Evolutionary conservation across 2,329 filamentous ascomycete genomes (phyloP).

Genomic region (Botrytis medusae): DNA sequence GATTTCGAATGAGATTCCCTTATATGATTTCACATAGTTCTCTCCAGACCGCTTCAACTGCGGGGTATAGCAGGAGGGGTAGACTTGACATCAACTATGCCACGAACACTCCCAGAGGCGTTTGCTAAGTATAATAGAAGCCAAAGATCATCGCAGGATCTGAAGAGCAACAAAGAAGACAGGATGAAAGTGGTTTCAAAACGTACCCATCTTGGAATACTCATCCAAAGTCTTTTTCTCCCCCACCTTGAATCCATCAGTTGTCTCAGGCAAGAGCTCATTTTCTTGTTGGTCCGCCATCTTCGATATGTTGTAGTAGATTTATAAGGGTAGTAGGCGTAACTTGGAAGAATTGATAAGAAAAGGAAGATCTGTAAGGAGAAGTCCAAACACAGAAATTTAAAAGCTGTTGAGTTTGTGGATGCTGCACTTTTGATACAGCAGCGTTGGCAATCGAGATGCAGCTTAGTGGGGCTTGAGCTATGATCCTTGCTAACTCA

Average conservation of each 20-base stretch:
- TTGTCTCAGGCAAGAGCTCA: slow-evolving; percentile 82
- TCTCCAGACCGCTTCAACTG: slow-evolving; percentile 14
- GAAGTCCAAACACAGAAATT: slow-evolving; percentile 14
- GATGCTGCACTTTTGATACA: slow-evolving; percentile 23
- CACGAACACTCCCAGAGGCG: background rate
- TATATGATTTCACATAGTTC: background rate
- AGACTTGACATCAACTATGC: background rate
- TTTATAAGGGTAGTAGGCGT: background rate
- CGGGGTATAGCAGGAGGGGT: slow-evolving; percentile 20
- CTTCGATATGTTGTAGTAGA: slow-evolving; percentile 21
- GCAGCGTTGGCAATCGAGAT: slow-evolving; percentile 24
- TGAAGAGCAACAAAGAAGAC: background rate
- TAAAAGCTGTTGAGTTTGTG: slow-evolving; percentile 22
- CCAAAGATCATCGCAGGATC: background rate
- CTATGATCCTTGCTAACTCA: slow-evolving; percentile 10
- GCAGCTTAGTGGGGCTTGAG: slow-evolving; percentile 21
- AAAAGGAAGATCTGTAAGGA: slow-evolving; percentile 7
- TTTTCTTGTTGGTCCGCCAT: slow-evolving; percentile 54
- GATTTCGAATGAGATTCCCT: background rate
- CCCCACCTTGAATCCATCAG: slow-evolving; percentile 95
- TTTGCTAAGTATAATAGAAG: background rate
- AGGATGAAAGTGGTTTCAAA: background rate
- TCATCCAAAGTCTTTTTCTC: slow-evolving; percentile 98
- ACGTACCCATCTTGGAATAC: slow-evolving; percentile 88
- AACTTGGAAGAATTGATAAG: background rate